Base-by-base conservation (phyloP, 2,329 filamentous ascomycete genomes). In the Cyclaneusma minus region DNA sequence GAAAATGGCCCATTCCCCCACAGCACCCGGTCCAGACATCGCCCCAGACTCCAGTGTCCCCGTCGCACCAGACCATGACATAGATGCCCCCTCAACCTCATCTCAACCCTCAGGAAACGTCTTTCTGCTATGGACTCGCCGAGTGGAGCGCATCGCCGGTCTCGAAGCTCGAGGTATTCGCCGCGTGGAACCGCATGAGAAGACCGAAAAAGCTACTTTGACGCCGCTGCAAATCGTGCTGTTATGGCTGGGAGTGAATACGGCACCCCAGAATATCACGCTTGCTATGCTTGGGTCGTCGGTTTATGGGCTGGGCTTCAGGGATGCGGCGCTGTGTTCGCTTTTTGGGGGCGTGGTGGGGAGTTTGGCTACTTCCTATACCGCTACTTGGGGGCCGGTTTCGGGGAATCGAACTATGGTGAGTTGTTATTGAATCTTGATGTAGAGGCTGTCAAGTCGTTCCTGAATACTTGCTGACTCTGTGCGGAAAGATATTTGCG, bases 331-430 rank as follows among this genome's bases (percentile, higher is more conserved):
- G 5, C 42, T 73, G 3, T 62, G 63, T 36, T 62, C 60, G 24
- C 59, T 71, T 3, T 63, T 73, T 36, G 70, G 69, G 4, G 56
- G 56, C 16, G 40, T 72, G 3, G 41, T 68, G 3, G 70, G 70
- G 16, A 58, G 57, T 24, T 37, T 68, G 3, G 55, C 60, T 3
- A 58, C 66, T 3, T 63, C 66, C 1, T 75, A 71, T 50, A 63
- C 67, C 30, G 65, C 68, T 11, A 71, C 63, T 0, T 74, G 68
- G 51, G 70, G 70, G 0, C 67, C 69, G 2, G 46, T 58, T 30
- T 68, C 62, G 33, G 70, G 70, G 3, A 69, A 72, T 37, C 53
- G 70, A 27, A 73, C 68, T 24, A 62, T 74, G 64, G 58, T 61
- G 41, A 26, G 48, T 27, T 15, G 4, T 25, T 16, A 17, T 15